Base-by-base conservation (phyloP, 768 basidiomycete species). In the Tricholoma furcatifolium region DNA sequence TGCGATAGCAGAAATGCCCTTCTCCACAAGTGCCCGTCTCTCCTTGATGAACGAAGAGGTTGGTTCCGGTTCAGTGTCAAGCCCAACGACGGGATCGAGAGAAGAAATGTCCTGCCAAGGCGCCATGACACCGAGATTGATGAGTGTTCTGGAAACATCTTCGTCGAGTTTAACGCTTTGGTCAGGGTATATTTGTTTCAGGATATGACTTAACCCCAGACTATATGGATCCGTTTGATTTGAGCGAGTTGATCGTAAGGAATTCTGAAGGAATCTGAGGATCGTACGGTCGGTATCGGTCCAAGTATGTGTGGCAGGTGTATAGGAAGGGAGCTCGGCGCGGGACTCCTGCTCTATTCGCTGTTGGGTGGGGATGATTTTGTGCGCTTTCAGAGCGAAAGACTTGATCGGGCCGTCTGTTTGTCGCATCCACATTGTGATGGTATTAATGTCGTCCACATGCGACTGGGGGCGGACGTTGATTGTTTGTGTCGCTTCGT, bases 21-120 rank as follows among this genome's bases (percentile, higher is more conserved):
- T 63, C n/a, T 62, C 51, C 4, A 65, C 69, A 21, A 71, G 47
- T 2, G 52, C 65, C 15, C 74, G 64, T 20, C 59, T 58, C 32
- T 61, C 63, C 20, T 60, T 55, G 31, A 57, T 60, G 27, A 62
- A 52, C 9, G 67, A 47, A 1, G 65, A 65, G 47, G 56, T 63
- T 40, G 51, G 61, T 48, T 65, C 70, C 52, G 66, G 70, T 53
- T 70, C 68, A 41, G 60, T 63, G 56, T 65, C 65, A 34, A 69
- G 68, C 59, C 65, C 67, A 52, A 81, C 60, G 15, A 69, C 63
- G 1, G 68, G 69, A 52, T 70, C 67, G 30, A 77, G 65, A 7
- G 74, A 74, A 5, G 71, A 68, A 27, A 82, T 55, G 59, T 93
- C 86, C 58, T 93, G 84, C 95, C 95, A 97, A 1, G 88, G 85